A percentile compares a stretch with the other conserved stretches of the same genome.
phyloP scores from a whole-genome alignment of 2,329 filamentous ascomycete species.

The Microascus cirrosus region DNA sequence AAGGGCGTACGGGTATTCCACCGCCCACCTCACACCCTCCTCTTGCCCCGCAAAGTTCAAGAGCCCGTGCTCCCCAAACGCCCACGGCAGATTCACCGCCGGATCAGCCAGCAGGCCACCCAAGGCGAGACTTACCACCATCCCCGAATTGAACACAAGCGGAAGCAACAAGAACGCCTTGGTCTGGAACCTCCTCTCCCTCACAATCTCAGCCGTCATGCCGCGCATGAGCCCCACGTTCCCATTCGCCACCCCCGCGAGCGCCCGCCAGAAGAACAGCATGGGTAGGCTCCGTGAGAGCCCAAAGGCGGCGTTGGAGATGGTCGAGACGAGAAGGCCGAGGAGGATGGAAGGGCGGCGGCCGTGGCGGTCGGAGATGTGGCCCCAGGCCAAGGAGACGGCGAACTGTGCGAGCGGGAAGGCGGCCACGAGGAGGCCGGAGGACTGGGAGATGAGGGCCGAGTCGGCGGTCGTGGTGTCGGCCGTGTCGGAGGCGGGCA shows the following conservation, averaged over 20 bases:
- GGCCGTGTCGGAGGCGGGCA: slow-evolving; percentile 12
- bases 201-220: slow-evolving; percentile 62
- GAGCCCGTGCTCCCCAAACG: slow-evolving; percentile 23
- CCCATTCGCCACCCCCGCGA: slow-evolving; percentile 58
- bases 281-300: slow-evolving; percentile 51
- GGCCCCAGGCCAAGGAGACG: slow-evolving; percentile 60
- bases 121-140: slow-evolving; percentile 27
- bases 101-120: slow-evolving; percentile 33
- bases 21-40: slow-evolving; percentile 18
- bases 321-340: slow-evolving; percentile 49
- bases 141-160: slow-evolving; percentile 53
- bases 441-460: slow-evolving; percentile 53
- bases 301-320: slow-evolving; percentile 58
- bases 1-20: slow-evolving; percentile 30
- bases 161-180: slow-evolving; percentile 30
- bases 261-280: slow-evolving; percentile 43
- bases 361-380: slow-evolving; percentile 38
- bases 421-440: slow-evolving; percentile 55
- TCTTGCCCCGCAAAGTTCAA: slow-evolving; percentile 18
- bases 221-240: slow-evolving; percentile 67
- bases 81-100: slow-evolving; percentile 21
- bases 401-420: slow-evolving; percentile 61
- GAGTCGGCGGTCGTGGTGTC: slow-evolving; percentile 14
- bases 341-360: slow-evolving; percentile 44
- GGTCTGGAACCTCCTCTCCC: slow-evolving; percentile 51